phyloP scores from a whole-genome alignment of 2,329 filamentous ascomycete species.

The Colletotrichum cordylinicola region DNA sequence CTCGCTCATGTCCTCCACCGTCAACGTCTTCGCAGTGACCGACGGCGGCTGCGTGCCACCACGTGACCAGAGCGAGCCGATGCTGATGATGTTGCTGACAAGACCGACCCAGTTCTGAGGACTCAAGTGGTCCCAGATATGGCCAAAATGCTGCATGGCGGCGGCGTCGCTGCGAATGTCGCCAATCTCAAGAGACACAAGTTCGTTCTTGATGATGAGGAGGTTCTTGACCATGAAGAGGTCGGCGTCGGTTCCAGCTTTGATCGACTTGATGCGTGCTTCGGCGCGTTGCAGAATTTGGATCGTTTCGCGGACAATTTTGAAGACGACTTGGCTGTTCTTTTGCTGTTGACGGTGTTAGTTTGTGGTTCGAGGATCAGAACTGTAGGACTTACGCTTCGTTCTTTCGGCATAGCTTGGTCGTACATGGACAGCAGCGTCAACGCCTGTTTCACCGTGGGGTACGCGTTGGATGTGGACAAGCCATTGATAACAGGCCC shows the following conservation, averaged over 20 bases:
- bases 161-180: conserved; percentile 61
- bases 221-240: conserved; percentile 96
- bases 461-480: conserved; percentile 62
- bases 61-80: conserved; percentile 54
- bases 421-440: conserved; percentile 68
- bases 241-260: conserved; percentile 72
- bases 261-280: conserved; percentile 68
- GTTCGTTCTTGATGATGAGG: conserved; percentile 92
- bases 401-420: conserved; percentile 67
- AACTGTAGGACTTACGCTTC: conserved; percentile 53
- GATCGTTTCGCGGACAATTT: conserved; percentile 89
- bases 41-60: conserved; percentile 25
- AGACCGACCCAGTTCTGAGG: conserved; percentile 64
- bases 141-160: conserved; percentile 66
- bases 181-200: conserved; percentile 93
- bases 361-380: background rate
- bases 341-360: conserved; percentile 40
- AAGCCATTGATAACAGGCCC: conserved; percentile 52
- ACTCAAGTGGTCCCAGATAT: conserved; percentile 69
- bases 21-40: conserved; percentile 32
- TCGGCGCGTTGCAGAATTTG: conserved; percentile 81
- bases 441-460: conserved; percentile 62
- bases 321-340: conserved; percentile 63
- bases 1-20: conserved; percentile 66
- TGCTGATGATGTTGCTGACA: conserved; percentile 61